Evolutionary conservation across 129 eudicot genomes (phyloP).

Genomic region (Arctium lappa): DNA sequence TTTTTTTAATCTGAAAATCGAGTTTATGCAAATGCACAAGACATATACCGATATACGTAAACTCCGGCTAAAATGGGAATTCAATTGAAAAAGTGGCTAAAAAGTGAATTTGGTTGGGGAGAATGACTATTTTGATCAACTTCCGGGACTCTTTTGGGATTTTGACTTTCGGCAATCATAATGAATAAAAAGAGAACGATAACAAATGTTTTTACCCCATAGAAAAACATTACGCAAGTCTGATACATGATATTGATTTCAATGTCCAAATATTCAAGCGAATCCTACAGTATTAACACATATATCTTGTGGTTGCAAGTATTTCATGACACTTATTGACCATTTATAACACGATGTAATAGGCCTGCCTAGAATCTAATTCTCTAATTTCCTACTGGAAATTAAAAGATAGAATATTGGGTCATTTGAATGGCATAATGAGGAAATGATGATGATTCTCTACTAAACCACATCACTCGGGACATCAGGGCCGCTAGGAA

Average conservation of each 20-base stretch:
- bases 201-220: not conserved
- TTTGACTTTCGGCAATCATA: not conserved
- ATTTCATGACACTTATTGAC: not conserved
- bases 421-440: not conserved
- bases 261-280: not conserved
- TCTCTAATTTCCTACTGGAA: constrained; percentile 14
- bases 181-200: not conserved
- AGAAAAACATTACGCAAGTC: not conserved
- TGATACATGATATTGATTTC: not conserved
- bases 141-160: not conserved
- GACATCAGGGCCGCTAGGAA: constrained; percentile 62
- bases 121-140: too few relatives aligned
- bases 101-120: too few relatives aligned
- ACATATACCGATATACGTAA: too few relatives aligned
- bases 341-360: not conserved
- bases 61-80: too few relatives aligned
- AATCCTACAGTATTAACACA: not conserved
- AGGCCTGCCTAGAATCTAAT: not conserved
- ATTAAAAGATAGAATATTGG: not conserved
- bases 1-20: too few relatives aligned
- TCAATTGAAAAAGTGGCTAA: too few relatives aligned
- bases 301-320: not conserved
- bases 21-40: too few relatives aligned
- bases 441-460: not conserved
- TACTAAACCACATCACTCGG: constrained; percentile 52